Conservation (phyloP, 345 rosid species). For the Salix viminalis region DNA sequence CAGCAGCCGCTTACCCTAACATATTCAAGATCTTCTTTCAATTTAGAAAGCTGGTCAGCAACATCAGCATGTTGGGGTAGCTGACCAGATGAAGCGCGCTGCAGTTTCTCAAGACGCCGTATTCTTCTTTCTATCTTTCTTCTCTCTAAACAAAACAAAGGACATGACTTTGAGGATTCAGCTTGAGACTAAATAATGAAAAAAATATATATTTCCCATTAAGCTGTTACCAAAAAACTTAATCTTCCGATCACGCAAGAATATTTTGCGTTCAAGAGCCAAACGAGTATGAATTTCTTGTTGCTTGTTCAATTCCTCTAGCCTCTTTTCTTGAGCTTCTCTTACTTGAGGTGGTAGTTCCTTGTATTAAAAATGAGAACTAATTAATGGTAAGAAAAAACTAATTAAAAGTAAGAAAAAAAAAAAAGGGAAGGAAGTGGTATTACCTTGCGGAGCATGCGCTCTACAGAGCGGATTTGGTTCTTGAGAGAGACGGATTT, state of each 20-base stretch:
- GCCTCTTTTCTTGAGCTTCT: constrained; percentile 65
- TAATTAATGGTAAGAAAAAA: neutral
- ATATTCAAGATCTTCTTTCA: constrained; percentile 97
- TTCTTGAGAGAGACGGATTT: constrained; percentile 76
- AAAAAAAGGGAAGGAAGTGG: neutral
- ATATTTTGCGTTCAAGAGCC: constrained; percentile 80
- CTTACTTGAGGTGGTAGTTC: constrained; percentile 69
- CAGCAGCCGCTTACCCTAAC: constrained; percentile 54
- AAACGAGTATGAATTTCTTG: constrained; percentile 82
- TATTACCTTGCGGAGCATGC: constrained; percentile 85
- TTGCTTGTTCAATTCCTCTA: constrained; percentile 73
- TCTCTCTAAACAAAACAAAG: constrained; percentile 49
- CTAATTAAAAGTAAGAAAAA: neutral
- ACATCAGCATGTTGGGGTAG: constrained; percentile 54
- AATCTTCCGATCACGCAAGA: constrained; percentile 83
- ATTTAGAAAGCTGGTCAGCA: constrained; percentile 64
- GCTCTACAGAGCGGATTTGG: constrained; percentile 92
- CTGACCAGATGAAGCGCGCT: constrained; percentile 68
- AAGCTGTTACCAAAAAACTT: constrained; percentile 71
- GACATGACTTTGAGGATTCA: neutral
- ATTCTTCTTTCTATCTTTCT: constrained; percentile 87
- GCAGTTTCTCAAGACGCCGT: constrained; percentile 87
- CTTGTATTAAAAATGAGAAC: constrained; percentile 25
- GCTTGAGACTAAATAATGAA: neutral
- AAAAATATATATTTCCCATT: neutral